phyloP scores from a whole-genome alignment of 2,329 filamentous ascomycete genomes.

The Beauveria australis region DNA sequence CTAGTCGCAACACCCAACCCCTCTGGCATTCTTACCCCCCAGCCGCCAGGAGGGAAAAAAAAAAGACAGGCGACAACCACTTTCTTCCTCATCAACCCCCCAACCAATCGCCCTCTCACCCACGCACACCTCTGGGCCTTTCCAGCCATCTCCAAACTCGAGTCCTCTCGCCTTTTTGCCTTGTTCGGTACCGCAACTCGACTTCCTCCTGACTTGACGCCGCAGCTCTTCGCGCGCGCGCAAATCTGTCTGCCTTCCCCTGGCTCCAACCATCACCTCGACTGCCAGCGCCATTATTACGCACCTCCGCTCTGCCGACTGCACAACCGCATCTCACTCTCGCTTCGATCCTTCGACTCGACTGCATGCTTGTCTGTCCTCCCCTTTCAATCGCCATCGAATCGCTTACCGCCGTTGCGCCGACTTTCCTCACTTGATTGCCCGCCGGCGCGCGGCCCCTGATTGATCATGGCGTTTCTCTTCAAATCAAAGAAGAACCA shows the following conservation, averaged over 20 bases:
- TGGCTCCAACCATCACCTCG: constrained; percentile 2
- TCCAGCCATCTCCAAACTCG: constrained; percentile 37
- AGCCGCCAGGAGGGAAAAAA: constrained; percentile 6
- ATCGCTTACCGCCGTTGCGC: constrained; percentile 16
- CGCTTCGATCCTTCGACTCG: not conserved
- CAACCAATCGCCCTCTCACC: not conserved
- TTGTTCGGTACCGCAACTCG: not conserved
- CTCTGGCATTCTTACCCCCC: constrained; percentile 10
- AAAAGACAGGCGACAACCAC: constrained; percentile 5
- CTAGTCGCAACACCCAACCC: constrained; percentile 9
- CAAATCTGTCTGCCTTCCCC: not conserved
- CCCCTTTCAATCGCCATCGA: not conserved
- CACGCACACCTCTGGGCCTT: not conserved
- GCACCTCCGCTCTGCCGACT: not conserved
- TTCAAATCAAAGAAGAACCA: constrained; percentile 77
- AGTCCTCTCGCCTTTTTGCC: constrained; percentile 13
- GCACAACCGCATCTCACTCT: not conserved
- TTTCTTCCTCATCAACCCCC: not conserved
- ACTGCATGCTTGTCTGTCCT: constrained; percentile 1
- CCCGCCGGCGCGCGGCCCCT: constrained; percentile 30
- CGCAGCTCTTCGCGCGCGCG: not conserved
- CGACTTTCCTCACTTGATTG: constrained; percentile 9
- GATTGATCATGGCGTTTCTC: constrained; percentile 64
- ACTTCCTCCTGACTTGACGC: not conserved
- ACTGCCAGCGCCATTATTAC: not conserved